These are phyloP conservation scores for Anisogramma anomala DNA, from an alignment of 2,329 filamentous ascomycete genomes.

Conservation along the genomic window DNA sequence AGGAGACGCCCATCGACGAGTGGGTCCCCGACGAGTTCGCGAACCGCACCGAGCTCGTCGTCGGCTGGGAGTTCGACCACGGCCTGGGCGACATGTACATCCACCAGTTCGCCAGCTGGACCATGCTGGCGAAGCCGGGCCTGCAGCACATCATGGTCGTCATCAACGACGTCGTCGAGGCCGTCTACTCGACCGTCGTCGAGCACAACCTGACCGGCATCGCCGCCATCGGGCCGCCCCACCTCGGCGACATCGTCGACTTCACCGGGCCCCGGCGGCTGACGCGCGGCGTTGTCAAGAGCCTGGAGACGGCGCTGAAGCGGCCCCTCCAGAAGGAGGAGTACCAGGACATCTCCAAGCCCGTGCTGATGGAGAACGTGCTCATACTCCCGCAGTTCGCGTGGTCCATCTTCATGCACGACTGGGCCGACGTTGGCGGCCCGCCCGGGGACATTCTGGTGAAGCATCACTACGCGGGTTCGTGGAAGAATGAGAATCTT, in stretches of 20 bases:
- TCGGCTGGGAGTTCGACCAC: slow-evolving; percentile 24
- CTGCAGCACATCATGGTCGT: background rate
- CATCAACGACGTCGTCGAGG: background rate
- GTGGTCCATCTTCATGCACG: background rate
- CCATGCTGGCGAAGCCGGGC: background rate
- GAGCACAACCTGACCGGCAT: no score
- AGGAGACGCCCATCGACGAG: slow-evolving; percentile 33
- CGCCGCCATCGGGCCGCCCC: no score
- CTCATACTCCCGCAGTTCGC: background rate
- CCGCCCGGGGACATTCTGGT: background rate
- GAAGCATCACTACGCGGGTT: slow-evolving; percentile 4
- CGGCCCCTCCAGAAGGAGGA: background rate
- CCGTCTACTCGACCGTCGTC: no score
- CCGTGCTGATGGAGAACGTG: background rate
- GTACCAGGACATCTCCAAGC: background rate
- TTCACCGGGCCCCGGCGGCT: slow-evolving; percentile 12
- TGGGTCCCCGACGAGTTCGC: slow-evolving; percentile 19
- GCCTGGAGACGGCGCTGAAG: background rate
- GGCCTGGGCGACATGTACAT: background rate
- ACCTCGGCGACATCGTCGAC: slow-evolving; percentile 13
- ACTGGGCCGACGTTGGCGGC: background rate
- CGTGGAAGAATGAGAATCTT: slow-evolving; percentile 6
- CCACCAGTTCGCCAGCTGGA: background rate
- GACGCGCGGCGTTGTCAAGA: slow-evolving; percentile 11
- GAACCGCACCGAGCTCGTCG: slow-evolving; percentile 16